Conservation (phyloP, 2,329 filamentous ascomycete genomes). For the Ilyonectria robusta region DNA sequence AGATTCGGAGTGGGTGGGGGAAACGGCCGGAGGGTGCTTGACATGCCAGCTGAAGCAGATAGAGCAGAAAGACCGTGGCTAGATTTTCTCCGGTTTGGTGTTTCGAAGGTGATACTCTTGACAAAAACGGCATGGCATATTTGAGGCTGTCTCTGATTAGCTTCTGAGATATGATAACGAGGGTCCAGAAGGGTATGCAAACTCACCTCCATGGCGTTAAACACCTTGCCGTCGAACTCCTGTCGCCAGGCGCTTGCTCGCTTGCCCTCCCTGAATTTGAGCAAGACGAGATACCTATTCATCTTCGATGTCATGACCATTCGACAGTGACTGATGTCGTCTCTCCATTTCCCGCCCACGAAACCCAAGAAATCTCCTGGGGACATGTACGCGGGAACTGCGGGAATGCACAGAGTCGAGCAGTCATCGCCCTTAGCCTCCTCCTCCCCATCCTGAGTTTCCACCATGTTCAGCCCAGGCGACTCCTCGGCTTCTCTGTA, state of each 20-base stretch:
- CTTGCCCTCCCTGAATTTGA: conserved; percentile 88
- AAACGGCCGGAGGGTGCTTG: conserved; percentile 69
- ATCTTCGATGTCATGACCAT: conserved; percentile 92
- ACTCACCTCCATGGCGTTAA: conserved; percentile 88
- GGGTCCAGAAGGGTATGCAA: background rate
- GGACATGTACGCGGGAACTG: conserved; percentile 94
- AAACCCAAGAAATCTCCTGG: conserved; percentile 93
- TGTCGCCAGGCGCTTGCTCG: conserved; percentile 85
- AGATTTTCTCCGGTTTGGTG: conserved; percentile 62
- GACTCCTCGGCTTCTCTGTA: conserved; percentile 89
- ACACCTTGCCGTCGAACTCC: conserved; percentile 93
- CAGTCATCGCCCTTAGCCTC: conserved; percentile 71
- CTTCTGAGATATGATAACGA: background rate
- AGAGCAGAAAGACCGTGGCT: conserved; percentile 74
- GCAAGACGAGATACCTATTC: conserved; percentile 94
- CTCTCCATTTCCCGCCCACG: conserved; percentile 87
- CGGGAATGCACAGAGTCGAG: conserved; percentile 92
- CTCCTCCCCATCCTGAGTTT: conserved; percentile 46
- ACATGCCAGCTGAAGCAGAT: conserved; percentile 57
- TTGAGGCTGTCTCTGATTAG: conserved; percentile 73
- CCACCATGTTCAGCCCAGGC: conserved; percentile 61
- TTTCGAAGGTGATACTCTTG: conserved; percentile 89
- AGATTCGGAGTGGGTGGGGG: conserved; percentile 83
- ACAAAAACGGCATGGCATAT: conserved; percentile 96
- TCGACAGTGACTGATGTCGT: conserved; percentile 91